Base-by-base conservation (phyloP, 345 rosid species). In the Jatropha curcas region DNA sequence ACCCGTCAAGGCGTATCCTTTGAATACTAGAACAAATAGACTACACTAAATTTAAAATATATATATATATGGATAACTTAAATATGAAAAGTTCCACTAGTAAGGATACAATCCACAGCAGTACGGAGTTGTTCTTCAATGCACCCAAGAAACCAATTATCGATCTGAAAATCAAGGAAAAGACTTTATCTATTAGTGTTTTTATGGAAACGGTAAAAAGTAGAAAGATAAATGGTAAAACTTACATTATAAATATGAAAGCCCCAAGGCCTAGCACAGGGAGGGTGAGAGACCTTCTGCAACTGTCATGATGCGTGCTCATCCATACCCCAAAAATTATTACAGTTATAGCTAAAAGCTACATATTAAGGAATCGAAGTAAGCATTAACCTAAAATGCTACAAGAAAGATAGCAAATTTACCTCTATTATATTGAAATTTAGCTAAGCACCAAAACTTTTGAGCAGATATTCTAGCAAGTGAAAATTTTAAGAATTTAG, bases 51-150 rank as follows among this genome's bases (percentile, higher is more conserved):
- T 28, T 81, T 11, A 55, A 31, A 63, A 52, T 12, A 4, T 2
- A 30, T 13, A 46, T 33, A 51, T 22, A 75, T 50, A n/a, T 17
- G 10, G 45, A 67, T 39, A 69, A 71, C 57, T 2, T 25, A 31
- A 67, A 72, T 13, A 66, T 37, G 57, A n/a, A n/a, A 53, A n/a
- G 11, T 31, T 79, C 52, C 5, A 5, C 2, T 34, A n/a, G 13
- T 1, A 83, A 88, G 97, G 97, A 94, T 94, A 94, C 98, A 82
- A 92, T 82, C 97, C 98, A 94, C 77, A 94, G 83, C 67, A 94
- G 81, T 14, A 84, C 81, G n/a, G 90, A 75, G 78, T 79, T 92
- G 80, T 86, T 87, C 88, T 94, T 94, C 86, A 85, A 74, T 12
- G 98, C 97, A 0, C 97, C 98, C 74, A 88, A 76, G 84, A 94